These are phyloP conservation scores for Suillus fuscotomentosus DNA, from an alignment of 768 basidiomycete species.

Conservation along the genomic window DNA sequence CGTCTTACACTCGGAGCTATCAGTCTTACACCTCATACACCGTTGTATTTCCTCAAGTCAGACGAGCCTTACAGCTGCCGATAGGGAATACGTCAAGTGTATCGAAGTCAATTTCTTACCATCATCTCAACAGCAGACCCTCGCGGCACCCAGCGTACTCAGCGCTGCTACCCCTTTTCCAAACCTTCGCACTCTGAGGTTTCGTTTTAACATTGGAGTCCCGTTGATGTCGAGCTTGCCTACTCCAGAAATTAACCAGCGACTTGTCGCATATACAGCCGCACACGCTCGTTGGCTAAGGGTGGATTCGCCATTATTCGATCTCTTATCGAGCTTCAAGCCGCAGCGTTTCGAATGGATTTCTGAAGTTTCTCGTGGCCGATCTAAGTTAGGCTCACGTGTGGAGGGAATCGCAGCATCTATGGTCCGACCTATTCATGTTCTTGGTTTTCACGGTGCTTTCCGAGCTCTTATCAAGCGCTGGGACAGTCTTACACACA, in stretches of 20 bases:
- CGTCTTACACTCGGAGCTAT: slow-evolving; percentile 3
- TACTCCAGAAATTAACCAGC: background rate
- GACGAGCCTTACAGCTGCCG: background rate
- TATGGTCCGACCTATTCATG: background rate
- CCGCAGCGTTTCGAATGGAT: slow-evolving; percentile 8
- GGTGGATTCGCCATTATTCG: slow-evolving; percentile 5
- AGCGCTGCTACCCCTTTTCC: background rate
- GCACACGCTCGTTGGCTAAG: background rate
- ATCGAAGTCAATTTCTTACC: slow-evolving; percentile 7
- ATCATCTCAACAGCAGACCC: background rate
- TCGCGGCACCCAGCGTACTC: background rate
- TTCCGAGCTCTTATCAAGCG: slow-evolving; percentile 2
- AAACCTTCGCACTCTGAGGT: slow-evolving; percentile 6
- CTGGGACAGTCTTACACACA: slow-evolving; percentile 5
- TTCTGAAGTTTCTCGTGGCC: background rate
- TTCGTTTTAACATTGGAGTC: background rate
- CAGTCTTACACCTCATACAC: slow-evolving; percentile 5
- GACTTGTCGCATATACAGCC: background rate
- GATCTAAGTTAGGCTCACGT: background rate
- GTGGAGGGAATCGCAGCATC: background rate
- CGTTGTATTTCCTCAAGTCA: background rate
- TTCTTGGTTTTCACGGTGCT: background rate
- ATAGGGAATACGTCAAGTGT: background rate
- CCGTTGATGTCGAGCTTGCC: background rate
- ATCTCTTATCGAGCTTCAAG: slow-evolving; percentile 2